Evolutionary conservation across 2,329 filamentous ascomycete species (phyloP).

Genomic region (Diaporthe citri): DNA sequence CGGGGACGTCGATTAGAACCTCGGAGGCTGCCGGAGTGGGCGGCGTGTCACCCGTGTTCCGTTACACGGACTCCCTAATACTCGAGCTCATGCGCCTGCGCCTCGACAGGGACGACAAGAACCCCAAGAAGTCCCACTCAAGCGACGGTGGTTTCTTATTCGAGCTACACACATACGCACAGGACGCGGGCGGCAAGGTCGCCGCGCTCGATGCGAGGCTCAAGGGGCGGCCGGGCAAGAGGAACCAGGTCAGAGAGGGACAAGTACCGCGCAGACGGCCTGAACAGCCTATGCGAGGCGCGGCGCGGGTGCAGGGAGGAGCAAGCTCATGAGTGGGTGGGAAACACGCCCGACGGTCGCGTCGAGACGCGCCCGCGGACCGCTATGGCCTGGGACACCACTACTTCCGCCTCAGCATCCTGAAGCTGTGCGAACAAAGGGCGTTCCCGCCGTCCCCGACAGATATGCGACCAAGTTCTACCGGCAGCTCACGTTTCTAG

Average conservation of each 20-base stretch:
- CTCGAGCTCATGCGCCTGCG: too few relatives aligned
- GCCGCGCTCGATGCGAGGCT: neutral
- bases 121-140: fast-evolving
- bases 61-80: too few relatives aligned
- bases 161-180: neutral
- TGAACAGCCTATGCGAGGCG: neutral
- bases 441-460: neutral
- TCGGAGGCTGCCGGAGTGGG: too few relatives aligned
- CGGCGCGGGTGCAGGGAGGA: neutral
- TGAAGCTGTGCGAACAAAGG: neutral
- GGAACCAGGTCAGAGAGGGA: neutral
- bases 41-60: too few relatives aligned
- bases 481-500: too few relatives aligned
- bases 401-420: neutral
- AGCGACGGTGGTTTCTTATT: too few relatives aligned
- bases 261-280: neutral
- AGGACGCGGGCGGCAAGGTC: neutral
- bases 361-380: too few relatives aligned
- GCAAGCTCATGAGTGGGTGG: too few relatives aligned
- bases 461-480: neutral
- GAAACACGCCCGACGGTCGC: too few relatives aligned
- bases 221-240: neutral
- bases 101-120: too few relatives aligned
- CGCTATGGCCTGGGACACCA: neutral
- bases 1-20: too few relatives aligned